A percentile compares a stretch with the other conserved stretches of the same genome.
These are phyloP conservation scores for Alternaria brassicae DNA, from an alignment of 2,329 filamentous ascomycete species.

Conservation along the genomic window DNA sequence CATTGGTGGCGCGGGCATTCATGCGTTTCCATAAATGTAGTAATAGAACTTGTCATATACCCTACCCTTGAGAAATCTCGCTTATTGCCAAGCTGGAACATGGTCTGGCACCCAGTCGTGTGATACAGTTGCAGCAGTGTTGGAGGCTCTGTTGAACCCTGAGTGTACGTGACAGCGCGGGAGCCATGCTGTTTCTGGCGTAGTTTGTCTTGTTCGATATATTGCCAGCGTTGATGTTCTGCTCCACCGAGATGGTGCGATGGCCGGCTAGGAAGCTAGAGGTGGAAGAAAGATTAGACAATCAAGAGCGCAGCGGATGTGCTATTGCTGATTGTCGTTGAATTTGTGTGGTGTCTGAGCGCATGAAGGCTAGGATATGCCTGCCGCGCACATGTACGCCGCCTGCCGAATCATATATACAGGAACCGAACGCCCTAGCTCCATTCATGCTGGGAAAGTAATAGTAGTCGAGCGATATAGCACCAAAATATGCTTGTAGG, in stretches of 20 bases:
- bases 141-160: slow-evolving; percentile 23
- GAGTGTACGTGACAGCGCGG: slow-evolving; percentile 3
- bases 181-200: slow-evolving; percentile 8
- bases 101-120: slow-evolving; percentile 12
- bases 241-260: neutral
- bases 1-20: slow-evolving; percentile 20
- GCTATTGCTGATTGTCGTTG: slow-evolving; percentile 19
- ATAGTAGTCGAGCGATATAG: slow-evolving; percentile 14
- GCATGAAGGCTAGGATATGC: slow-evolving; percentile 29
- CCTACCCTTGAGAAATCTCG: slow-evolving; percentile 8
- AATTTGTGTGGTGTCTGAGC: slow-evolving; percentile 34
- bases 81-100: slow-evolving; percentile 24
- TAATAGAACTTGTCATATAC: slow-evolving; percentile 25
- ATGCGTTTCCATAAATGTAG: slow-evolving; percentile 20
- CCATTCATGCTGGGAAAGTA: slow-evolving; percentile 11
- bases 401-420: slow-evolving; percentile 29
- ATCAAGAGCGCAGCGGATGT: neutral
- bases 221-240: slow-evolving; percentile 3
- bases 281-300: neutral
- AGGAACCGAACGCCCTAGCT: slow-evolving; percentile 29
- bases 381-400: slow-evolving; percentile 19
- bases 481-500: slow-evolving; percentile 18
- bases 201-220: slow-evolving; percentile 2
- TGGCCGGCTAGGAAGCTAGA: neutral
- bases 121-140: slow-evolving; percentile 21